Conservation (phyloP, 2,329 filamentous ascomycete genomes). For the Fusarium gaditjirri region DNA sequence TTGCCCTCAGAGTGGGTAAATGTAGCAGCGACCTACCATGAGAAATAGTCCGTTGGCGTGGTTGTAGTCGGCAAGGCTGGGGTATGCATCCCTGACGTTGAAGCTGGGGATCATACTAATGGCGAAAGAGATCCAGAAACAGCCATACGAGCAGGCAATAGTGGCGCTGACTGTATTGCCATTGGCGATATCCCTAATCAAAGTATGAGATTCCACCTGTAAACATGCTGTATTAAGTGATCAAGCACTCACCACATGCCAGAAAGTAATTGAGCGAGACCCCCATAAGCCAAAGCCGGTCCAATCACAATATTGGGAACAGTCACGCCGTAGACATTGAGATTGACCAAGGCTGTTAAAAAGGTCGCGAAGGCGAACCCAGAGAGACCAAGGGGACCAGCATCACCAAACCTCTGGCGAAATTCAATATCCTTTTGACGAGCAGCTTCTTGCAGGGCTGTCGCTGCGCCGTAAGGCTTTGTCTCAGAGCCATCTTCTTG, state of each 20-base stretch:
- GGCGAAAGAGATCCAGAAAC: conserved; percentile 20
- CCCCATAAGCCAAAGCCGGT: conserved; percentile 6
- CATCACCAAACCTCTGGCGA: conserved; percentile 9
- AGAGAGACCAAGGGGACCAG: neutral
- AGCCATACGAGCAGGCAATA: conserved; percentile 10
- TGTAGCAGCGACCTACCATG: neutral
- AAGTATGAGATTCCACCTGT: rapidly evolving
- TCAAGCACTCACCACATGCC: conserved; percentile 5
- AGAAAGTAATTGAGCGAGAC: conserved; percentile 1
- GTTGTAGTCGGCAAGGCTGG: neutral
- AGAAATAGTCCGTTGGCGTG: conserved; percentile 15
- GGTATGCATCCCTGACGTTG: conserved; percentile 8
- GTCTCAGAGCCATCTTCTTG: neutral
- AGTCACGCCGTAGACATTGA: conserved; percentile 1
- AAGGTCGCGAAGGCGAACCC: conserved; percentile 13
- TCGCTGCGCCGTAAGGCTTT: neutral
- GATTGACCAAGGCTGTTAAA: conserved; percentile 4
- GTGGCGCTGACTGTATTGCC: conserved; percentile 13
- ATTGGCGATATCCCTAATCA: neutral
- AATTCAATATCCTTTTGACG: neutral
- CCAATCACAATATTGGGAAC: conserved; percentile 6
- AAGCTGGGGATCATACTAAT: conserved; percentile 11
- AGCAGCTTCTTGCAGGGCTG: neutral
- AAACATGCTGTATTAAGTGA: rapidly evolving
- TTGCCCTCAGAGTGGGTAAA: rapidly evolving